phyloP scores from a whole-genome alignment of 2,329 filamentous ascomycete species.

The Trichophyton mentagrophytes region DNA sequence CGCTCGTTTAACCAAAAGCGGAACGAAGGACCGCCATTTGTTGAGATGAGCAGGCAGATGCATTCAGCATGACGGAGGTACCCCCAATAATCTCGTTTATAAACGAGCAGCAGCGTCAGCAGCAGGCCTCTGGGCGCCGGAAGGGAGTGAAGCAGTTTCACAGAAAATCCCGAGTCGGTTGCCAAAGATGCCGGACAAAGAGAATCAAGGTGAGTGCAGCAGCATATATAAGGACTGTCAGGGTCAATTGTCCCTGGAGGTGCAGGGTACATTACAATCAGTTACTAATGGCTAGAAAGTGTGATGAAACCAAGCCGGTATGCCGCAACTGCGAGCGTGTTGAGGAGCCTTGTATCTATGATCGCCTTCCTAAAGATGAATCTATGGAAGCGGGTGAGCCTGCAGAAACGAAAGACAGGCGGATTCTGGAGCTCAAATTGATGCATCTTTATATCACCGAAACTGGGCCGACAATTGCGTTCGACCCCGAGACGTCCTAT shows the following conservation, averaged over 20 bases:
- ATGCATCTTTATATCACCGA: conserved; percentile 4
- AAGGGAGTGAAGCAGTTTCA: background rate
- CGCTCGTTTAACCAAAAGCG: background rate
- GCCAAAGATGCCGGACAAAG: conserved; percentile 1
- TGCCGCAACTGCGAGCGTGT: background rate
- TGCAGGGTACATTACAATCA: background rate
- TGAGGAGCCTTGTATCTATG: background rate
- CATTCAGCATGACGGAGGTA: background rate
- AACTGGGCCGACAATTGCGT: conserved; percentile 2
- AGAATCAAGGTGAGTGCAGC: background rate
- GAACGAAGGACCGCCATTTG: background rate
- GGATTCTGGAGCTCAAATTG: conserved; percentile 1
- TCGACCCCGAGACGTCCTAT: background rate
- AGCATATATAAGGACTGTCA: no score
- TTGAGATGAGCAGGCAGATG: background rate
- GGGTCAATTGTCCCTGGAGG: background rate
- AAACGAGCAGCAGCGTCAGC: background rate
- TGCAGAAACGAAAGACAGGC: background rate
- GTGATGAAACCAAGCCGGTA: conserved; percentile 3
- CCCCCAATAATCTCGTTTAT: background rate
- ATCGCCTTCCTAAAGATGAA: background rate
- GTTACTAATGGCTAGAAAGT: background rate
- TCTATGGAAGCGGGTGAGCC: background rate
- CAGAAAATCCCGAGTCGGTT: conserved; percentile 1
- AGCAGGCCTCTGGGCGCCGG: background rate